Conservation (phyloP, 23 red algal species). For the Pyropia yezoensis region DNA sequence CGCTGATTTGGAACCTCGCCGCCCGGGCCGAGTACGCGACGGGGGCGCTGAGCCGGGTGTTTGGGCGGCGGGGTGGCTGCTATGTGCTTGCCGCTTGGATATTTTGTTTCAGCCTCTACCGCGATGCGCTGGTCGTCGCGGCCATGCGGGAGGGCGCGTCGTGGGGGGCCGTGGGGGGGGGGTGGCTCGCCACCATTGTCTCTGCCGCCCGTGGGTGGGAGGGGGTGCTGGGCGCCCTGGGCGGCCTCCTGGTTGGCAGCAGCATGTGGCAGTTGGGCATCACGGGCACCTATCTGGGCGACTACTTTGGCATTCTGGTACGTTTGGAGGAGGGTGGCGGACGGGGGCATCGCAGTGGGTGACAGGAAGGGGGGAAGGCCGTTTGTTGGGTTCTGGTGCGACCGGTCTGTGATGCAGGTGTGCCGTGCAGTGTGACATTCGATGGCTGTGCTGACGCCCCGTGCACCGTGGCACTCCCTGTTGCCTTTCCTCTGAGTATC, state of each 20-base stretch:
- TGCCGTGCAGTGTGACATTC: too few relatives aligned
- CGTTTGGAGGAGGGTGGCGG: neutral
- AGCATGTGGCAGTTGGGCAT: constrained; percentile 67
- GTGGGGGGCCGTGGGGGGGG: constrained; percentile 4
- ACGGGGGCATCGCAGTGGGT: neutral
- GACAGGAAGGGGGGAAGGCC: neutral
- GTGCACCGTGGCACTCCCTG: too few relatives aligned
- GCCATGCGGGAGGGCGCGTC: constrained; percentile 35
- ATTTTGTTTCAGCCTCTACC: constrained; percentile 60
- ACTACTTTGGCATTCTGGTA: constrained; percentile 90
- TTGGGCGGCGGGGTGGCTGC: constrained; percentile 34
- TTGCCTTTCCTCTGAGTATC: too few relatives aligned
- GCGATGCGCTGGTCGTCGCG: constrained; percentile 68
- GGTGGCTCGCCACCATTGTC: constrained; percentile 1
- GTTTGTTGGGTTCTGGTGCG: too few relatives aligned
- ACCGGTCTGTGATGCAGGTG: too few relatives aligned
- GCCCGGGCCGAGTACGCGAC: constrained; percentile 76
- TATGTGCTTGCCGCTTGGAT: constrained; percentile 85
- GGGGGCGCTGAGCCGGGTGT: constrained; percentile 34
- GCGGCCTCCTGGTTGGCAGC: constrained; percentile 44
- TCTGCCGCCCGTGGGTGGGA: constrained; percentile 1
- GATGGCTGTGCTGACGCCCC: too few relatives aligned
- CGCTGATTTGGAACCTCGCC: constrained; percentile 80
- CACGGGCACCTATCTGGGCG: constrained; percentile 84
- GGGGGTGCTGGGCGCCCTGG: constrained; percentile 12